Base-by-base conservation (phyloP, 2,329 filamentous ascomycete genomes). In the Cadophora gregata region DNA sequence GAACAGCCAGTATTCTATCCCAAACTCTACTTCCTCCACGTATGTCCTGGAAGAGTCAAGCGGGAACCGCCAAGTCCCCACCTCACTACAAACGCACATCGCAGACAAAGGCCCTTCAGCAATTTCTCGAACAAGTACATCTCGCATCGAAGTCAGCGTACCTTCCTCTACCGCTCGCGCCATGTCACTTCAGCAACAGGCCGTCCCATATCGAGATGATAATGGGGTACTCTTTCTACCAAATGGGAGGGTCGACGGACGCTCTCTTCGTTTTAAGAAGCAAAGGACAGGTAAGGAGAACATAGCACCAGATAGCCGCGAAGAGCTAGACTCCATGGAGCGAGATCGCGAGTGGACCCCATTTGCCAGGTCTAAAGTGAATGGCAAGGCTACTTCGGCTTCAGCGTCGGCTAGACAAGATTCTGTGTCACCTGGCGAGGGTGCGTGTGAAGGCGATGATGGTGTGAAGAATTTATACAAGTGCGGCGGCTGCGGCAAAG, bases 401-500 rank as follows among this genome's bases (percentile, higher is more conserved):
- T 33, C 29, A 25, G 33, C 38, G 25, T 27, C n/a, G 19, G 38
- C 4, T 24, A 25, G 19, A 47, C 50, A 24, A 27, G 10, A 63
- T 55, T 16, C 36, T 16, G 25, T 55, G 27, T 55, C 47, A 5
- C 12, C 51, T 33, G n/a, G 21, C 56, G 27, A 38, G 51, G 25
- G 38, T n/a, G n/a, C 10, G 29, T 21, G 24, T 63, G 27, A 25
- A 63, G 25, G 25, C 24, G n/a, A 21, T 50, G 29, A 45, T 19
- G 16, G 21, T 12, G 19, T 6, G 14, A 36, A 14, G 5, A 50
- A 64, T 10, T 36, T 19, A 16, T 65, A 65, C 59, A 62, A 63
- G 27, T 68, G 66, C 16, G 66, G 62, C 9, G n/a, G 33, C 8
- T 62, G 64, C 21, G 50, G 31, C 7, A 62, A 62, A 21, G 27